Base-by-base conservation (phyloP, 371 early-diverging fungal species). In the Mucor velutinosus region DNA sequence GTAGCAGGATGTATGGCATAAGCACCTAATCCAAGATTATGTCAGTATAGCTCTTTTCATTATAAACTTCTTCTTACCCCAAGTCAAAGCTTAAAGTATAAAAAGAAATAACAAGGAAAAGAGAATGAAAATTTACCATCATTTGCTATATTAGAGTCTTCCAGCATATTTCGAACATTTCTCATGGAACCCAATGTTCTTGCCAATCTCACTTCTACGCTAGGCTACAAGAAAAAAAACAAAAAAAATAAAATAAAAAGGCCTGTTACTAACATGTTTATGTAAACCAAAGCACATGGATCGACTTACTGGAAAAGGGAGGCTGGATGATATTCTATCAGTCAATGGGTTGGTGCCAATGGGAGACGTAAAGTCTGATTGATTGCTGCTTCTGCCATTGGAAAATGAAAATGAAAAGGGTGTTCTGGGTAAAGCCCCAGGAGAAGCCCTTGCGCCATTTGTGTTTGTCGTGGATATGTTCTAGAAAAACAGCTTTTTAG, bases 171-270 rank as follows among this genome's bases (percentile, higher is more conserved):
- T 62, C 83, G 70, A 7, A 83, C 80, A 58, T 83, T 83, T 55
- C 80, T 67, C 60, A 83, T 83, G 1, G 76, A 80, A 11, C 70
- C 73, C 62, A 83, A 69, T 11, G 83, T 78, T 61, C 83, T 73
- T 25, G 77, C 75, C 23, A 83, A 67, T 37, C 83, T 75, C 1
- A 80, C 76, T 74, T 83, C 83, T 8, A 83, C 76, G 11, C 77
- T 78, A 10, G 80, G 73, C 80, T 83, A 67, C 19, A 57, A 17
- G 47, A 19, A 10, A 21, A 25, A 49, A 17, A 21, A 62, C 1
- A 27, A 30, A 39, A 21, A 35, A 7, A 12, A 12, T 12, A 17
- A 41, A 1, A 17, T 37, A 30, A 30, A 30, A 6, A 4, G 17
- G 5, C 60, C 45, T 25, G 32, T 23, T 21, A 35, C 19, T 19